A percentile compares a stretch with the other conserved stretches of the same genome.
Conservation (phyloP, 83 land plant genomes). For the Picea mariana region DNA sequence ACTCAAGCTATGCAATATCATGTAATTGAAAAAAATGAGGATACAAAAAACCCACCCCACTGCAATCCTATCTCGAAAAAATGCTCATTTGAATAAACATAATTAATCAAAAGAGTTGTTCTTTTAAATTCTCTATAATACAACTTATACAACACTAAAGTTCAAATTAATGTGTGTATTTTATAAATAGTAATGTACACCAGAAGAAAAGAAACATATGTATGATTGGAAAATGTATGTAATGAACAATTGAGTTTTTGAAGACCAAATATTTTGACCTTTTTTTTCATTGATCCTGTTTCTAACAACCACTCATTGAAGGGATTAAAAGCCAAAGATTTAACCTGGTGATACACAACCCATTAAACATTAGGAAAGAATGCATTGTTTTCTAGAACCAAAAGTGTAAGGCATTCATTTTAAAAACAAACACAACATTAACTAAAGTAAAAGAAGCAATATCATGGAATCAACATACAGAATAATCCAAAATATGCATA, state of each 20-base stretch:
- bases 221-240: conserved; percentile 85
- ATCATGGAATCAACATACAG: background rate
- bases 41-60: background rate
- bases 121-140: too few relatives aligned
- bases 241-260: conserved; percentile 63
- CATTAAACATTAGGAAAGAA: background rate
- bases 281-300: conserved; percentile 85
- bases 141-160: too few relatives aligned
- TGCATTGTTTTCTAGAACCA: background rate
- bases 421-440: background rate
- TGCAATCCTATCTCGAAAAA: background rate
- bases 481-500: background rate
- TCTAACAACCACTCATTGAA: conserved; percentile 86
- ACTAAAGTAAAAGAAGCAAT: background rate
- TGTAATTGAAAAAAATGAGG: background rate
- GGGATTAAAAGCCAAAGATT: conserved; percentile 85
- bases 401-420: background rate
- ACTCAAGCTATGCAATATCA: too few relatives aligned
- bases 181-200: too few relatives aligned
- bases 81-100: background rate
- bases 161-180: too few relatives aligned
- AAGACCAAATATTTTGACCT: conserved; percentile 73
- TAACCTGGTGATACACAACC: conserved; percentile 54
- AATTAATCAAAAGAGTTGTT: background rate
- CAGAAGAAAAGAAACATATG: conserved; percentile 38